These are phyloP conservation scores for Leishmania major DNA, from an alignment of 208 protist species.

Conservation along the genomic window DNA sequence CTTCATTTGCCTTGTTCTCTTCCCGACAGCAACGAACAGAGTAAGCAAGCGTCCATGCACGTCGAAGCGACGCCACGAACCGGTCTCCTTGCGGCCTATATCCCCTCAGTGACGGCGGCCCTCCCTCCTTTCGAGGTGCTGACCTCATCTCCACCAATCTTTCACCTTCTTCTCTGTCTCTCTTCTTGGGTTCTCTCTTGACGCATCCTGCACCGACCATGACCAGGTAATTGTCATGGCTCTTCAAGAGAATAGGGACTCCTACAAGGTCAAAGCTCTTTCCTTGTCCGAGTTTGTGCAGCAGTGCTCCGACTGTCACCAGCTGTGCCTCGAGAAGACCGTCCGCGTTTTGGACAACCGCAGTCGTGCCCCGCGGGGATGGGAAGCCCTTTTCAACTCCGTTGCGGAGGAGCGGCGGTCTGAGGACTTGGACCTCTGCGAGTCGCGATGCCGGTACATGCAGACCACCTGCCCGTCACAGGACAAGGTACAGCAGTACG, in stretches of 20 bases:
- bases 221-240: conserved; percentile 17
- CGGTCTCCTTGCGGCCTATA: neutral
- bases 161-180: neutral
- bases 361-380: conserved; percentile 68
- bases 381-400: conserved; percentile 52
- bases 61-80: neutral
- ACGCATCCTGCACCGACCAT: neutral
- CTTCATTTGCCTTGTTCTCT: neutral
- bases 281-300: conserved; percentile 58
- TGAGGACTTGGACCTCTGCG: conserved; percentile 60
- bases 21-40: neutral
- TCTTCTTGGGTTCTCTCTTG: neutral
- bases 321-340: conserved; percentile 61
- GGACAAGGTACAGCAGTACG: conserved; percentile 37
- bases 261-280: conserved; percentile 39
- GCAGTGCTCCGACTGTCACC: conserved; percentile 61
- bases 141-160: neutral
- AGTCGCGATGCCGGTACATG: conserved; percentile 44
- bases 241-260: conserved; percentile 42
- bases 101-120: neutral
- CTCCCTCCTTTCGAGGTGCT: neutral
- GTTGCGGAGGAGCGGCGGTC: conserved; percentile 53
- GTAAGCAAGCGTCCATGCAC: neutral
- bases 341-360: conserved; percentile 57
- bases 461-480: conserved; percentile 41